Base-by-base conservation (phyloP, 805 yeast genomes). In the Starmera amethionina region DNA sequence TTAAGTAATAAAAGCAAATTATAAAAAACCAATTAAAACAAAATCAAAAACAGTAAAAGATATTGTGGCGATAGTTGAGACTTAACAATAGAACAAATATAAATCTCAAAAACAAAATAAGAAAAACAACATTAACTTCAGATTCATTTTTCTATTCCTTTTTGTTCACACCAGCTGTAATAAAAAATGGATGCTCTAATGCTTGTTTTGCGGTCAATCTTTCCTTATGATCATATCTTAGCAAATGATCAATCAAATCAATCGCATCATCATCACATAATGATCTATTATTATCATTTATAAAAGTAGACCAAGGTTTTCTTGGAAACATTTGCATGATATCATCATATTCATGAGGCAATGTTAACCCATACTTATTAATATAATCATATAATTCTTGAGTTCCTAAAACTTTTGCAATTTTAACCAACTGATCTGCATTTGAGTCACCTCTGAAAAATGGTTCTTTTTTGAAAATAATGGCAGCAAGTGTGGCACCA, bases 401-500 rank as follows among this genome's bases (percentile, higher is more conserved):
- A 1, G 95, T 84, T 3, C 97, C 97, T 51, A 89, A 64, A 1
- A 89, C 88, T 49, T 87, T 74, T 5, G 85, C 88, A 47, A 89
- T 89, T 59, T 89, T 90, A 38, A 89, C 87, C 50, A 89, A 67
- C 60, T 89, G 97, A 60, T 89, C 96, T 34, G 83, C 82, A 60
- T 89, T 88, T 38, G 95, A 83, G 43, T 79, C 82, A 16, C 97
- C 97, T 52, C 86, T 82, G 69, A 89, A 89, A 49, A 89, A 84
- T 7, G 96, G 96, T 52, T 89, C 97, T 59, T 80, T 83, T 56
- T 82, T 80, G 67, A 89, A 89, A 25, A 88, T 76, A 58, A 89
- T 83, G 6, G 96, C 83, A 5, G 96, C 96, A 45, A 88, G 63
- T 76, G 87, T 87, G 33, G 95, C 89, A 34, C 97, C 97, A 41